A percentile compares a stretch with the other conserved stretches of the same genome.
These are phyloP conservation scores for Dittrichia graveolens DNA, from an alignment of 129 eudicot species.

Conservation along the genomic window DNA sequence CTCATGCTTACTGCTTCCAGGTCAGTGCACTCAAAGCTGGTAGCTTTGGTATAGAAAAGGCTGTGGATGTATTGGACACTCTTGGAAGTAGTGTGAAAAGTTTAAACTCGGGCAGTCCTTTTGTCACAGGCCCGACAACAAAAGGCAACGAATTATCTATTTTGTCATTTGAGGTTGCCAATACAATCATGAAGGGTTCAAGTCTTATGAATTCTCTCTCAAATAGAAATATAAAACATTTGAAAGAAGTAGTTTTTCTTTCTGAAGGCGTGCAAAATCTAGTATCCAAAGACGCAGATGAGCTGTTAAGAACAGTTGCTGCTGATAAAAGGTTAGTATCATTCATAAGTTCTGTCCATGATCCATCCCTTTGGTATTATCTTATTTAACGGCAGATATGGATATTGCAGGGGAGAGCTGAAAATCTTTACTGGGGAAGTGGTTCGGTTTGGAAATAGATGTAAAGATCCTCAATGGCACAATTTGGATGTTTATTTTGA, in stretches of 20 bases:
- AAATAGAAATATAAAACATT: constrained; percentile 41
- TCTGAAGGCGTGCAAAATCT: constrained; percentile 81
- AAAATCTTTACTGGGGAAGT: constrained; percentile 73
- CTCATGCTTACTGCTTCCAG: constrained; percentile 37
- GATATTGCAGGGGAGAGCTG: constrained; percentile 65
- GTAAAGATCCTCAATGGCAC: constrained; percentile 99
- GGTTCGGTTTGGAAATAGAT: constrained; percentile 86
- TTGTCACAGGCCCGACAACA: constrained; percentile 56
- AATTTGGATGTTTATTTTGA: constrained; percentile 88
- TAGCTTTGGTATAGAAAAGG: constrained; percentile 68
- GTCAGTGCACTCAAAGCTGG: constrained; percentile 66
- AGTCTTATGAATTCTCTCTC: constrained; percentile 77
- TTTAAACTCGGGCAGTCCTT: constrained; percentile 63
- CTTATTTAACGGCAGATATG: constrained; percentile 16
- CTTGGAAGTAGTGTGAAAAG: constrained; percentile 82
- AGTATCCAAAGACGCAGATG: constrained; percentile 67
- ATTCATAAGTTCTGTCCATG: background rate
- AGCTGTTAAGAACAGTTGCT: constrained; percentile 73
- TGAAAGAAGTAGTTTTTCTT: constrained; percentile 68
- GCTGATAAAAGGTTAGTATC: constrained; percentile 75
- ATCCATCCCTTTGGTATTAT: background rate
- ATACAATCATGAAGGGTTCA: constrained; percentile 84
- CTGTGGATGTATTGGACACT: constrained; percentile 71
- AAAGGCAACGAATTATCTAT: constrained; percentile 73
- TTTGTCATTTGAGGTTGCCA: constrained; percentile 95